These are phyloP conservation scores for Graphiopsis chlorocephala DNA, from an alignment of 2,329 filamentous ascomycete species.

Conservation along the genomic window DNA sequence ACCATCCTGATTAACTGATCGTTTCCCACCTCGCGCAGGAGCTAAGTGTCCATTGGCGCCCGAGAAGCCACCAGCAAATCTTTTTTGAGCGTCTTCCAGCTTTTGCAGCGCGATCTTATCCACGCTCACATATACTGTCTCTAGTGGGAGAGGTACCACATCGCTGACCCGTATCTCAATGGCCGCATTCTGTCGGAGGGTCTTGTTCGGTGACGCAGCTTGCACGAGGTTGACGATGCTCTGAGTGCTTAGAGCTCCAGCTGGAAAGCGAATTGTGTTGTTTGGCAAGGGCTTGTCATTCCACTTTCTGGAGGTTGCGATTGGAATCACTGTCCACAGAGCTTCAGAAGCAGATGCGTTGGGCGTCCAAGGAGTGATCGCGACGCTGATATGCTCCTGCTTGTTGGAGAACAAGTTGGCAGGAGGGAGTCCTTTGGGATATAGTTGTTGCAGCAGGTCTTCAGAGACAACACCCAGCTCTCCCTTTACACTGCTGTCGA, in stretches of 20 bases:
- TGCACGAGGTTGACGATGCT: constrained; percentile 73
- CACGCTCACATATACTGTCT: constrained; percentile 82
- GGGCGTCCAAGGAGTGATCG: constrained; percentile 71
- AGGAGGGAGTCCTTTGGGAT: constrained; percentile 48
- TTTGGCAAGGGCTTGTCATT: constrained; percentile 63
- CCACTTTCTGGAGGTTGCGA: constrained; percentile 36
- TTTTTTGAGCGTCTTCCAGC: constrained; percentile 78
- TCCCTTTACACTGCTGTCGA: constrained; percentile 81
- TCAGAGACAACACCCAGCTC: constrained; percentile 84
- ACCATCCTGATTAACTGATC: constrained; percentile 20
- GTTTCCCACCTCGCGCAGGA: constrained; percentile 26
- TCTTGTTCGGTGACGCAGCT: constrained; percentile 69
- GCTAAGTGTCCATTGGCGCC: constrained; percentile 27
- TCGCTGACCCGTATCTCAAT: constrained; percentile 84
- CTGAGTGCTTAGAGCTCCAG: constrained; percentile 70
- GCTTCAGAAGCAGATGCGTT: constrained; percentile 56
- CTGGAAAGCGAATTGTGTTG: constrained; percentile 76
- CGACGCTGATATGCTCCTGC: constrained; percentile 58
- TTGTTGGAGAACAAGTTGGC: constrained; percentile 19
- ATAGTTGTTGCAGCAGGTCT: constrained; percentile 79
- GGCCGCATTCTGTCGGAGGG: constrained; percentile 68
- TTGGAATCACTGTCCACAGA: constrained; percentile 86
- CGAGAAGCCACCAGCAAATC: constrained; percentile 66
- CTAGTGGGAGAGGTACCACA: constrained; percentile 73
- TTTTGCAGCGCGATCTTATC: constrained; percentile 77